Percentiles rank a stretch among this genome's conserved stretches.
Evolutionary conservation across 1,139 yeast genomes (phyloP).

Genomic region (Hansenula anomala): DNA sequence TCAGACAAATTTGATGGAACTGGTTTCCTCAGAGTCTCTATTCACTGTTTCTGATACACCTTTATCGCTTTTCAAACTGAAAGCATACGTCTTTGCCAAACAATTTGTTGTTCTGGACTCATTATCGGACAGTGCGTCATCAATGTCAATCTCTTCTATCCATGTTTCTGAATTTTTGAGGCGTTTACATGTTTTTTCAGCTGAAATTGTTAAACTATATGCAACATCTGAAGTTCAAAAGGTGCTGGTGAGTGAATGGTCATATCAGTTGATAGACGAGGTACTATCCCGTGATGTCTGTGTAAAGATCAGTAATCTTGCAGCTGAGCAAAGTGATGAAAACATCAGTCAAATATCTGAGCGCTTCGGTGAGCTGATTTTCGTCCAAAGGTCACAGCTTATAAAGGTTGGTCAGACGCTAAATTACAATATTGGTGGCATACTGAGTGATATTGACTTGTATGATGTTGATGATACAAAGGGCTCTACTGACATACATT

Average conservation of each 20-base stretch:
- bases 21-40: background rate
- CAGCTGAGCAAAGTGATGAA: conserved; percentile 6
- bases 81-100: conserved; percentile 31
- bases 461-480: background rate
- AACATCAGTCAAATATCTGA: conserved; percentile 25
- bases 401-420: conserved; percentile 31
- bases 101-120: conserved; percentile 28
- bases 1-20: conserved; percentile 1
- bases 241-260: conserved; percentile 16
- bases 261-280: conserved; percentile 18
- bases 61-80: conserved; percentile 5
- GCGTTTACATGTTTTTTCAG: conserved; percentile 33
- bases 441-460: conserved; percentile 32
- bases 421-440: conserved; percentile 37
- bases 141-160: conserved; percentile 33
- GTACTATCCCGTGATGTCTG: conserved; percentile 12
- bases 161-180: conserved; percentile 27
- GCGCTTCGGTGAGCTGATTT: conserved; percentile 40
- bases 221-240: conserved; percentile 17
- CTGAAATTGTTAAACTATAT: conserved; percentile 31
- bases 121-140: conserved; percentile 25
- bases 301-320: conserved; percentile 2
- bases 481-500: too few relatives aligned
- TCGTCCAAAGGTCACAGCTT: conserved; percentile 41
- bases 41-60: background rate